Evolutionary conservation across 2,329 filamentous ascomycete species (phyloP).

Genomic region (Cladobotryum mycophilum): DNA sequence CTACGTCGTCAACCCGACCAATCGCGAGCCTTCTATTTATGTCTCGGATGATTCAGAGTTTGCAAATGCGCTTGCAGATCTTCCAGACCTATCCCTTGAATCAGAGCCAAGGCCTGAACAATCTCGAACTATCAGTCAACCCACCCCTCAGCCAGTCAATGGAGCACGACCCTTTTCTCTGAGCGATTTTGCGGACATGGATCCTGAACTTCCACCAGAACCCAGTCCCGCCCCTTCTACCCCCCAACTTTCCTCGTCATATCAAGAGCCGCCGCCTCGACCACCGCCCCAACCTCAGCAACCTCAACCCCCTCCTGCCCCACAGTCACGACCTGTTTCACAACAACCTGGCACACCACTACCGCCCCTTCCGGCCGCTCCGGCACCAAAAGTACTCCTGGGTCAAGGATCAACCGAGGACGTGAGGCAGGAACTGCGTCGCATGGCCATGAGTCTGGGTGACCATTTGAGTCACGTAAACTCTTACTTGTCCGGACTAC

Average conservation of each 20-base stretch:
- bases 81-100: conserved; percentile 18
- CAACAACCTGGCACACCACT: conserved; percentile 18
- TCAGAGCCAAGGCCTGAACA: conserved; percentile 13
- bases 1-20: conserved; percentile 36
- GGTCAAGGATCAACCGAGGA: conserved; percentile 46
- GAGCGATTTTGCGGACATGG: conserved; percentile 36
- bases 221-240: conserved; percentile 20
- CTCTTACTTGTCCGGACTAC: conserved; percentile 36
- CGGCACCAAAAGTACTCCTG: conserved; percentile 48
- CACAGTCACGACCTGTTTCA: neutral
- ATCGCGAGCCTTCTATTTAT: conserved; percentile 54
- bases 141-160: conserved; percentile 7
- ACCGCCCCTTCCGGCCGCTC: conserved; percentile 38
- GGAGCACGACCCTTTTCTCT: conserved; percentile 30
- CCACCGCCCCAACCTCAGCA: conserved; percentile 14
- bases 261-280: conserved; percentile 15
- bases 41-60: conserved; percentile 53
- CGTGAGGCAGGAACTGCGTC: conserved; percentile 44
- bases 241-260: conserved; percentile 9
- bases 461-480: conserved; percentile 44
- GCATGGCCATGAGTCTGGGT: conserved; percentile 42
- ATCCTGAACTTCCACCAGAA: conserved; percentile 31
- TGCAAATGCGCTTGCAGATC: conserved; percentile 30
- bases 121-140: conserved; percentile 9
- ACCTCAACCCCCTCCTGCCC: conserved; percentile 12